These are phyloP conservation scores for Prunus dulcis DNA, from an alignment of 306 rosid species.

Conservation along the genomic window DNA sequence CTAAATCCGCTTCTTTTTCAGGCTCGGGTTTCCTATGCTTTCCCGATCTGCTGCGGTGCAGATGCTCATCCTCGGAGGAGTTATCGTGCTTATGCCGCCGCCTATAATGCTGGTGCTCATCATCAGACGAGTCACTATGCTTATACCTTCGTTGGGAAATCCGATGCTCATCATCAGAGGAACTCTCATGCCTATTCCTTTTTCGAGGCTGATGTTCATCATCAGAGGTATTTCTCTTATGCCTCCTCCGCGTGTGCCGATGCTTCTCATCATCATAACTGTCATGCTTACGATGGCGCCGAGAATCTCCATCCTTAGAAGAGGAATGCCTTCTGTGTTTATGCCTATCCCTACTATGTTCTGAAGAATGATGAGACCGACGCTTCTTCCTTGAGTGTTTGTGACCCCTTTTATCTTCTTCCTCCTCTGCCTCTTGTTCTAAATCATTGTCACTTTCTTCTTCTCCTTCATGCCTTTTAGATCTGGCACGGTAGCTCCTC, in stretches of 20 bases:
- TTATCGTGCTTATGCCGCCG: conserved; percentile 24
- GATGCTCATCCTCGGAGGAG: conserved; percentile 28
- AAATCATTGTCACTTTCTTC: conserved; percentile 15
- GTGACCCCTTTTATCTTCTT: conserved; percentile 38
- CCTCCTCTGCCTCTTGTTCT: conserved; percentile 27
- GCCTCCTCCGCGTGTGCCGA: conserved; percentile 27
- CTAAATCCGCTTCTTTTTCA: conserved; percentile 43
- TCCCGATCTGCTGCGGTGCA: conserved; percentile 26
- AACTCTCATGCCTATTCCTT: conserved; percentile 17
- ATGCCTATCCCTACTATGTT: conserved; percentile 43
- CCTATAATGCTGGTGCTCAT: conserved; percentile 27
- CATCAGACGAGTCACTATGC: conserved; percentile 41
- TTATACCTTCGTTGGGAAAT: conserved; percentile 20
- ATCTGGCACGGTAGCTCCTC: conserved; percentile 56
- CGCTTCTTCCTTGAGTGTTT: conserved; percentile 57
- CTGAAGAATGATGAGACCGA: conserved; percentile 53
- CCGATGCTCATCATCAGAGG: conserved; percentile 33
- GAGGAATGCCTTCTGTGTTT: conserved; percentile 56
- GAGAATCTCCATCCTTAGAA: conserved; percentile 40
- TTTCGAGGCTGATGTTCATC: conserved; percentile 25
- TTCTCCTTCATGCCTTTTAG: conserved; percentile 40
- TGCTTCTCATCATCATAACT: conserved; percentile 39
- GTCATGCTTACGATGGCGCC: conserved; percentile 27
- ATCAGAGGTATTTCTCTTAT: conserved; percentile 32
- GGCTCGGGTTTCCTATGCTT: conserved; percentile 32